Evolutionary conservation across 2,329 filamentous ascomycete genomes (phyloP).

Genomic region (Fusarium stilboides): DNA sequence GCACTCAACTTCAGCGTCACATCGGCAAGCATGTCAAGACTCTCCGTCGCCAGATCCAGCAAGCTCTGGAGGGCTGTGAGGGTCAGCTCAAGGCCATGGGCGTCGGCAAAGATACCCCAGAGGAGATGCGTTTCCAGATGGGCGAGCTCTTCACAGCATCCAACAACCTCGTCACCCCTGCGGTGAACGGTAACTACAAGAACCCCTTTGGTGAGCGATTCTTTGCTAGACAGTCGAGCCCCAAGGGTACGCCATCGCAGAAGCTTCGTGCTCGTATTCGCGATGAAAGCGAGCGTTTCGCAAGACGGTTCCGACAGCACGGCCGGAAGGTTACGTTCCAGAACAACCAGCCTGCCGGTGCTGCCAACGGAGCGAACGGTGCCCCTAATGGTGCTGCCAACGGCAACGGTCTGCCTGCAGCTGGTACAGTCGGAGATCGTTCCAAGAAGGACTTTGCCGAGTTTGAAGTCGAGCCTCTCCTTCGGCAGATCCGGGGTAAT

Average conservation of each 20-base stretch:
- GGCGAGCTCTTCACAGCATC: conserved; percentile 67
- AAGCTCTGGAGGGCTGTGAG: conserved; percentile 65
- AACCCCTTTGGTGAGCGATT: conserved; percentile 67
- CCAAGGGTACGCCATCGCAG: conserved; percentile 66
- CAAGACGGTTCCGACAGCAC: conserved; percentile 64
- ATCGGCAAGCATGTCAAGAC: conserved; percentile 68
- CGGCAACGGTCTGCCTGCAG: conserved; percentile 48
- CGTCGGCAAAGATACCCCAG: conserved; percentile 65
- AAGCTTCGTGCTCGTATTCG: conserved; percentile 66
- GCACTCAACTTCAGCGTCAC: conserved; percentile 65
- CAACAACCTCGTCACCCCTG: conserved; percentile 68
- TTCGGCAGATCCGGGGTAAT: conserved; percentile 66
- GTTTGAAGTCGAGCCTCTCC: conserved; percentile 64
- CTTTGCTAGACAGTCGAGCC: conserved; percentile 65
- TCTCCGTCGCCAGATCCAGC: conserved; percentile 66
- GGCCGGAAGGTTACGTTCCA: conserved; percentile 65
- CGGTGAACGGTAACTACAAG: conserved; percentile 70
- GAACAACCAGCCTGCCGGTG: conserved; percentile 39
- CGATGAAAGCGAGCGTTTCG: conserved; percentile 67
- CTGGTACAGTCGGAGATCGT: conserved; percentile 54
- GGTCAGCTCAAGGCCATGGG: conserved; percentile 66
- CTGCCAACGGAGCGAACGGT: conserved; percentile 37
- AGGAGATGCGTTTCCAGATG: conserved; percentile 69
- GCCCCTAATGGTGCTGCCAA: conserved; percentile 13
- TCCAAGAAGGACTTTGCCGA: conserved; percentile 65